These are phyloP conservation scores for Gynostemma pentaphyllum DNA, from an alignment of 306 rosid genomes.

Conservation along the genomic window DNA sequence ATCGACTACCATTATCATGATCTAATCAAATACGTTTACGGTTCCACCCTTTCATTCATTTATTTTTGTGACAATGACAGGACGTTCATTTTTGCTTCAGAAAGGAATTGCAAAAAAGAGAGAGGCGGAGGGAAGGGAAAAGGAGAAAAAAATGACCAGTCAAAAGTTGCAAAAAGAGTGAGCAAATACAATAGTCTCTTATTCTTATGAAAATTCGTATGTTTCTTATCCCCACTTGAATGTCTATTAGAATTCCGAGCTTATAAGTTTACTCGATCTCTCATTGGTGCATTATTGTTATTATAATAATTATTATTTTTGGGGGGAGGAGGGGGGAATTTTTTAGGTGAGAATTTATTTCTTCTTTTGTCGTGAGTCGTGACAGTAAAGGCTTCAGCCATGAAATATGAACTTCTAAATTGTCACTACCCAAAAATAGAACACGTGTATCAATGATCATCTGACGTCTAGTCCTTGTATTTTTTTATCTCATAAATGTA, in stretches of 20 bases:
- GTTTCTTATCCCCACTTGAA: conserved; percentile 7
- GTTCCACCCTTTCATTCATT: conserved; percentile 1
- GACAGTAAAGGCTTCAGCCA: neutral
- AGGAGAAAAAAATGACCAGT: conserved; percentile 3
- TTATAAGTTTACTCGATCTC: conserved; percentile 4
- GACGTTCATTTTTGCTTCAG: conserved; percentile 3
- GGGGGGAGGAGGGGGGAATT: too few relatives aligned
- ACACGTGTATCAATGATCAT: too few relatives aligned
- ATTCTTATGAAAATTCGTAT: neutral
- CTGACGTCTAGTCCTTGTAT: too few relatives aligned
- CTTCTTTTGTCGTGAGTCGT: neutral
- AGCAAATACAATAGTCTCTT: conserved; percentile 4
- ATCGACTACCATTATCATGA: conserved; percentile 3
- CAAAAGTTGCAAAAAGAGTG: conserved; percentile 5
- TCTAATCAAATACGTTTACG: conserved; percentile 2
- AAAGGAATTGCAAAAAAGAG: conserved; percentile 10
- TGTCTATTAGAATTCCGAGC: conserved; percentile 2
- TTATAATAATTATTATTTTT: too few relatives aligned
- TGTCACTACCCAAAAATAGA: too few relatives aligned
- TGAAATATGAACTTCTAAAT: neutral
- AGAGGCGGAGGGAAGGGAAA: neutral
- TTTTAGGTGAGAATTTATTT: conserved; percentile 1
- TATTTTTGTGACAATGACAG: neutral
- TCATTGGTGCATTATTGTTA: neutral
- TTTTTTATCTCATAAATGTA: too few relatives aligned